These are phyloP conservation scores for Kodamaea plutei DNA, from an alignment of 1,139 yeast genomes.

Conservation along the genomic window DNA sequence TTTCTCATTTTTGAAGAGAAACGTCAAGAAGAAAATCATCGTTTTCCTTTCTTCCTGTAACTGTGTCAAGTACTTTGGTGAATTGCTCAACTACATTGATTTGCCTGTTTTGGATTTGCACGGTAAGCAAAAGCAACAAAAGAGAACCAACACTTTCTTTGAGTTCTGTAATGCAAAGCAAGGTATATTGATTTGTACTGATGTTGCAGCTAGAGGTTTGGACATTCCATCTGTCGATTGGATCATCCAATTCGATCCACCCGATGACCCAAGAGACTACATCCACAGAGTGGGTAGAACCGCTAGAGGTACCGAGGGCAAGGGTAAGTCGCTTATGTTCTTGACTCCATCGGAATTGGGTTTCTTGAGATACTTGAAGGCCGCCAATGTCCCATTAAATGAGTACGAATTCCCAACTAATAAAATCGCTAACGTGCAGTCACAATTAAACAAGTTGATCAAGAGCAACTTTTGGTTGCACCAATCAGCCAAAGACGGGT, in stretches of 20 bases:
- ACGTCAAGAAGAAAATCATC: conserved; percentile 83
- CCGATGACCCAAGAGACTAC: conserved; percentile 87
- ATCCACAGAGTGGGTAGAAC: conserved; percentile 30
- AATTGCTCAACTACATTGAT: conserved; percentile 89
- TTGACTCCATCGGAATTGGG: conserved; percentile 92
- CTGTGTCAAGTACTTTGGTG: conserved; percentile 94
- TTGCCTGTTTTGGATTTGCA: conserved; percentile 93
- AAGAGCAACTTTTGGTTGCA: conserved; percentile 91
- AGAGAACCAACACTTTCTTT: conserved; percentile 94
- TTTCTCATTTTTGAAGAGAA: conserved; percentile 89
- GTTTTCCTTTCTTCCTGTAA: conserved; percentile 95
- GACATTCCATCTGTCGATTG: conserved; percentile 29
- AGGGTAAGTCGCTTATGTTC: conserved; percentile 93
- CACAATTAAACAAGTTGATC: conserved; percentile 86
- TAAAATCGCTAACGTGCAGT: conserved; percentile 93
- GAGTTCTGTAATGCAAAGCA: conserved; percentile 96
- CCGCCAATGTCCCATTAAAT: conserved; percentile 94
- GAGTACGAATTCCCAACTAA: conserved; percentile 93
- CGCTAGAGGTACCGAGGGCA: conserved; percentile 71
- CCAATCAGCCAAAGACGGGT: conserved; percentile 96
- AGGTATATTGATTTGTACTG: conserved; percentile 28
- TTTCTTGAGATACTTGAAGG: conserved; percentile 87
- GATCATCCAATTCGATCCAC: conserved; percentile 38
- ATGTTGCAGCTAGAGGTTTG: conserved; percentile 29
- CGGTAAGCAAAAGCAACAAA: conserved; percentile 98